Base-by-base conservation (phyloP, 2,329 filamentous ascomycete genomes). In the Didymella exigua region DNA sequence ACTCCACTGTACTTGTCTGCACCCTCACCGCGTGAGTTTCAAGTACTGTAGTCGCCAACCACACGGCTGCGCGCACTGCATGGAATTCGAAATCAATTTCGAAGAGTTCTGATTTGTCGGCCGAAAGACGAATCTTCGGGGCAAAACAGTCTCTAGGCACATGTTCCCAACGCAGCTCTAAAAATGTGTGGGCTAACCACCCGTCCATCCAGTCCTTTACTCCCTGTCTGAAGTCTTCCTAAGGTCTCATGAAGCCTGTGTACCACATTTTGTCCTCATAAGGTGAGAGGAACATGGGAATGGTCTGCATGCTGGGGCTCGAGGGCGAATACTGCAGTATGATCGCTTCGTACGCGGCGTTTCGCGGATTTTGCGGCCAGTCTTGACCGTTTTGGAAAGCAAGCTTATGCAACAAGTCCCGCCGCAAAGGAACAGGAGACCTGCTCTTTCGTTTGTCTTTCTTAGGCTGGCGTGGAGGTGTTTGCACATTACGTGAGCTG, bases 181-280 rank as follows among this genome's bases (percentile, higher is more conserved):
- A 40, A n/a, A 63, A 59, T 3, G 52, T 49, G 4, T 31, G 5
- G 2, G 31, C 42, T 29, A 27, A 46, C 1, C 21, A 11, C 4
- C 33, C 19, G 5, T 31, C 37, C 3, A 36, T 45, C 55, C 56
- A 61, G n/a, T 51, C 38, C 2, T 50, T 29, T 0, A 46, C 51
- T 5, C 40, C 41, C 1, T 18, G 11, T 2, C 55, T 29, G 44
- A 61, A 63, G 7, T 40, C 27, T 1, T 56, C 43, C 62, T 58
- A 66, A 14, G 30, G 51, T 14, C 54, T 43, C 18, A 65, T 19
- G 37, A 63, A 65, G 5, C 59, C 63, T 4, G 55, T 46, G 30
- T 61, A 66, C 63, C 59, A 66, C 5, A 56, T 14, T 14, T 50
- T 55, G 9, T 50, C 52, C 8, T 24, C 18, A 26, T 50, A 46